Base-by-base conservation (phyloP, 2,329 filamentous ascomycete species). In the Chrysoporthe deuterocubensis region DNA sequence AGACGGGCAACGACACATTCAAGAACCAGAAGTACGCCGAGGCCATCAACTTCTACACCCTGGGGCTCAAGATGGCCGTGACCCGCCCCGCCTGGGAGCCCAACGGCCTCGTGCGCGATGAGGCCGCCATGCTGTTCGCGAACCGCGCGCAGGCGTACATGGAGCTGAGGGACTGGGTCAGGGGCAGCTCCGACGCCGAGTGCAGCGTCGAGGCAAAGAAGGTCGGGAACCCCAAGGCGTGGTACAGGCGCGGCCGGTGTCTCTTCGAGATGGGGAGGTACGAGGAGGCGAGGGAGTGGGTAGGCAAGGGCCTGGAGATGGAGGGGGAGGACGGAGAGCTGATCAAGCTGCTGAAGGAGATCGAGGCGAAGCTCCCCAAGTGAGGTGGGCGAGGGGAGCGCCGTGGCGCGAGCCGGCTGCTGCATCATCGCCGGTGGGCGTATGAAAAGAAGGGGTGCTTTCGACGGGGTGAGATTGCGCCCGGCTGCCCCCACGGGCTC, bases 111-210 rank as follows among this genome's bases (percentile, higher is more conserved):
- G 92, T 96, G 65, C 83, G 93, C 71, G 96, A 98, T 78, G 96
- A 99, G 80, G 83, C 95, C 9, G 86, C 90, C 13, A 87, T 87
- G 18, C 82, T 98, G 73, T 93, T 93, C 79, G 89, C 92, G 63
- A 97, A 97, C 80, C 86, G 96, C 66, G 93, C 94, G 66, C 94
- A 97, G 85, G 93, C 93, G 69, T 87, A 95, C 79, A 97, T 97
- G 90, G 90, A 89, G 21, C 81, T 91, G 78, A 87, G 90, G 79
- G 86, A 86, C 73, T 98, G 95, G 94, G 86, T 92, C 0, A 93
- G 96, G 81, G 96, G 89, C 5, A 87, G 91, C n/a, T 85, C 93
- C 6, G 96, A 99, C 80, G 94, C 94, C 4, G 91, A 96, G 82
- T 87, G 89, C 48, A 96, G 92, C 77, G 91, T 97, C 56, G 94